Evolutionary conservation across 1,284 basidiomycete species (phyloP), one percentile per base, ranked within the genome.

Genomic region (Tylopilus sp.): DNA sequence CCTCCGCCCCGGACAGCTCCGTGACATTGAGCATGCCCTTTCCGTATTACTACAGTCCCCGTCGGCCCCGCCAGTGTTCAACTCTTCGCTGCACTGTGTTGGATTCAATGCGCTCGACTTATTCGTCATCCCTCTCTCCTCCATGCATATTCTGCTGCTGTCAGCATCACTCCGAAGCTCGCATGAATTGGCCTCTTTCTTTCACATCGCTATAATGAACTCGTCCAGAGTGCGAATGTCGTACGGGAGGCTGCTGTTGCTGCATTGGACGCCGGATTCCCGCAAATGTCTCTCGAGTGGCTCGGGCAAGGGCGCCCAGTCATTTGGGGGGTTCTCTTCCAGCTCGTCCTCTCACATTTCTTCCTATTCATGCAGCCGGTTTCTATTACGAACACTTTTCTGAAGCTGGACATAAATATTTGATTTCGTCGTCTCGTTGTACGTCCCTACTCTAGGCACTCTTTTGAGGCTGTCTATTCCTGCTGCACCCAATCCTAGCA

Each of bases 361-460:
- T 55, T 36, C 54, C 53, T 11, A 54, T 54, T 11, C 53, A 55
- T 18, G 53, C 46, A 13, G 53, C 53, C 7, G 25, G 25, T 7
- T 25, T 25, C 25, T 25, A 25, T 8, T 5, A 25, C 25, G 25
- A 25, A 3, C 25, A 25, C 2, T 8, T 7, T 25, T 25, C 25
- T 5, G 25, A 5, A 4, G 6, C 25, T 25, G 25, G 25, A 7
- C 25, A 25, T 25, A 25, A 25, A 25, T 25, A 25, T 25, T 25
- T 7, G 25, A 25, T 8, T 25, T 25, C 25, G 25, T 25, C 25
- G 25, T 25, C 25, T 25, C 25, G 25, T 25, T 7, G 8, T 25
- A 25, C 25, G 25, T 25, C 25, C 25, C 25, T 25, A 25, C 25
- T 25, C 25, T 25, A 4, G 8, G 25, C 7, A 25, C 25, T 25